These are phyloP conservation scores for Avicennia marina DNA, from an alignment of 257 asterid species.

Conservation along the genomic window DNA sequence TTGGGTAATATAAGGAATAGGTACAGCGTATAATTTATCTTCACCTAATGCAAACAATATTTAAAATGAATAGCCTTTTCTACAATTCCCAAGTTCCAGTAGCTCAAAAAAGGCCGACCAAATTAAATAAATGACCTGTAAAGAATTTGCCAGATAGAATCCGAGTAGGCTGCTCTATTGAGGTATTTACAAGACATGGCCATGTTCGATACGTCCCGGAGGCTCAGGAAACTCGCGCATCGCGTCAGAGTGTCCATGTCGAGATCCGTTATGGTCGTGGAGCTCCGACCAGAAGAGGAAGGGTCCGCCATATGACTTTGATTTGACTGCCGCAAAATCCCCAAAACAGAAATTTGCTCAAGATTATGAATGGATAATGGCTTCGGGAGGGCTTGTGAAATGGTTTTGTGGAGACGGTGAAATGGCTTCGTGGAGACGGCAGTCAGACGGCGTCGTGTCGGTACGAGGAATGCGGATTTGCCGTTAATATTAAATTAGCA, in stretches of 20 bases:
- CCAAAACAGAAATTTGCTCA: too few species aligned
- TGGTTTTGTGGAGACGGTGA: too few species aligned
- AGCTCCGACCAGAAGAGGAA: conserved; percentile 29
- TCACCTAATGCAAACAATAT: not conserved
- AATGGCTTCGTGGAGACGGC: too few species aligned
- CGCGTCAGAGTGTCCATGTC: conserved; percentile 50
- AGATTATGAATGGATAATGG: too few species aligned
- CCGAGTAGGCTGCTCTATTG: conserved; percentile 54
- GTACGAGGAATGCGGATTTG: too few species aligned
- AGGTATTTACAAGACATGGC: conserved; percentile 62
- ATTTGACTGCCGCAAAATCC: too few species aligned
- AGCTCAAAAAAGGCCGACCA: not conserved
- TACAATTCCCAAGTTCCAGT: not conserved
- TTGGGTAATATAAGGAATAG: too few species aligned
- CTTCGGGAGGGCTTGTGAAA: too few species aligned
- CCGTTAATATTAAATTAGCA: too few species aligned
- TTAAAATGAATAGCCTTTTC: not conserved
- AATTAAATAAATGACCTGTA: conserved; percentile 38
- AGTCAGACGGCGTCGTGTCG: too few species aligned
- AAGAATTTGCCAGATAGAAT: conserved; percentile 61
- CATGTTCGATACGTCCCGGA: conserved; percentile 58
- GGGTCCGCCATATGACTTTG: conserved; percentile 38
- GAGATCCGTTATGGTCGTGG: conserved; percentile 48
- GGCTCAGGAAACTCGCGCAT: conserved; percentile 49
- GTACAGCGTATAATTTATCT: too few species aligned